A percentile compares a stretch with the other conserved stretches of the same genome.
Evolutionary conservation across 1,284 basidiomycete genomes (phyloP).

Genomic region (Jaminaea rosea): DNA sequence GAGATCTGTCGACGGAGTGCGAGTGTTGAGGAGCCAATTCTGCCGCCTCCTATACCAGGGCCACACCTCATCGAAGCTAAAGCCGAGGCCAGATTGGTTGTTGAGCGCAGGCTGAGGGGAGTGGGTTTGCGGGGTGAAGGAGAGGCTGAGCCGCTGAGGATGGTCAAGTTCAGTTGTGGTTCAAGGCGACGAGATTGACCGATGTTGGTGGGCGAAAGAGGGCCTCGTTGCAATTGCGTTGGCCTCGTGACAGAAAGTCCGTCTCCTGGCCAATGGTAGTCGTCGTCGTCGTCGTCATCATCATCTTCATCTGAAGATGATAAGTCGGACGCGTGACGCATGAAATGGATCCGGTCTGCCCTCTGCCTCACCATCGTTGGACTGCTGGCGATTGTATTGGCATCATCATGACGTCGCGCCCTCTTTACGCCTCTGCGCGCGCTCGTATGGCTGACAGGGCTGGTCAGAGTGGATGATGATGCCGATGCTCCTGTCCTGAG

Average conservation of each 20-base stretch:
- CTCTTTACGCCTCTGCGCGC: slow-evolving; percentile 1
- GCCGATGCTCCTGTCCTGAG: slow-evolving; percentile 4
- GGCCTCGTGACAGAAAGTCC: too few relatives aligned
- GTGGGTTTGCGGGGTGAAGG: background rate
- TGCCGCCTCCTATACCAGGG: background rate
- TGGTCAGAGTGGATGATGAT: slow-evolving; percentile 19
- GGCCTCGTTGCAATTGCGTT: too few relatives aligned
- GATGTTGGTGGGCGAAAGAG: background rate
- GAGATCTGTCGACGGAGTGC: background rate
- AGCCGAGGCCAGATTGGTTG: background rate
- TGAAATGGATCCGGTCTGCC: background rate
- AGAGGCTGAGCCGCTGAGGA: background rate
- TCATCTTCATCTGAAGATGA: background rate
- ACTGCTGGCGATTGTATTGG: slow-evolving; percentile 5
- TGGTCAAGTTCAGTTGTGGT: background rate
- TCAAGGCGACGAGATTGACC: background rate
- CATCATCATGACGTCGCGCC: background rate
- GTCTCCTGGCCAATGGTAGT: background rate
- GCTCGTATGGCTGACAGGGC: slow-evolving; percentile 11
- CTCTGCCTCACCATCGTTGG: background rate
- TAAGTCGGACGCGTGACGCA: background rate
- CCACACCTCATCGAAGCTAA: background rate
- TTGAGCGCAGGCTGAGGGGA: background rate
- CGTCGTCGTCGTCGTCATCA: background rate
- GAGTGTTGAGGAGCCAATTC: background rate